Conservation (phyloP, 805 yeast genomes). For the Wickerhamomyces subpelliculosus region DNA sequence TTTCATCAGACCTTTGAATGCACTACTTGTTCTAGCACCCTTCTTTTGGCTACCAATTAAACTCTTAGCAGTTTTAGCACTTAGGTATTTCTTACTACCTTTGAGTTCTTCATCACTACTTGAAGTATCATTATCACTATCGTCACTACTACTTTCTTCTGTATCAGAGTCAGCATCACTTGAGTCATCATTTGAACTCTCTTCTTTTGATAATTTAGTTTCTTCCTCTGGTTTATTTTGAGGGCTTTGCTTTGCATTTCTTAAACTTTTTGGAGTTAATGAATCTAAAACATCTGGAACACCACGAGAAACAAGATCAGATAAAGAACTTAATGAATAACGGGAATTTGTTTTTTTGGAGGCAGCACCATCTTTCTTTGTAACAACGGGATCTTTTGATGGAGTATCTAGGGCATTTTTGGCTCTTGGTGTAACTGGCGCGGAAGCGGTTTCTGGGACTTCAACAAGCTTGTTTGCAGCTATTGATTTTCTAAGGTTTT, state of each 20-base stretch:
- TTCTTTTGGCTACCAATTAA: constrained; percentile 25
- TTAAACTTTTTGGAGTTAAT: constrained; percentile 18
- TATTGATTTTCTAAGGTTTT: constrained; percentile 12
- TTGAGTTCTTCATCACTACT: constrained; percentile 17
- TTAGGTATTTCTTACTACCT: constrained; percentile 30
- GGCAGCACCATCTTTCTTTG: no score
- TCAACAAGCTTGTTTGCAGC: constrained; percentile 1
- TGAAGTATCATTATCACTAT: constrained; percentile 2
- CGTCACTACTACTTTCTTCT: constrained; percentile 1
- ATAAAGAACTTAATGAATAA: constrained; percentile 43
- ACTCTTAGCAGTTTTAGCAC: constrained; percentile 37
- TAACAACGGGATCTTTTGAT: no score
- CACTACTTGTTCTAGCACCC: constrained; percentile 28
- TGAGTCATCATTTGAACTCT: constrained; percentile 4
- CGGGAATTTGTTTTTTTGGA: constrained; percentile 20
- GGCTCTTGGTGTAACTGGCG: constrained; percentile 15
- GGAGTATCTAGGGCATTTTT: no score
- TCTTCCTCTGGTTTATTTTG: constrained; percentile 2
- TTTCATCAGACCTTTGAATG: constrained; percentile 41
- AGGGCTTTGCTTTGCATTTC: constrained; percentile 2
- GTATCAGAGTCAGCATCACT: neutral
- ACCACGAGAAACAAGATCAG: constrained; percentile 56
- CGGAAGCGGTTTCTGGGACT: constrained; percentile 2
- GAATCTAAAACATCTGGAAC: constrained; percentile 60
- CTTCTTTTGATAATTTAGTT: neutral